A percentile compares a stretch with the other conserved stretches of the same genome.
Evolutionary conservation across 2,329 filamentous ascomycete species (phyloP).

Genomic region (Lasiodiplodia hormozganensis): DNA sequence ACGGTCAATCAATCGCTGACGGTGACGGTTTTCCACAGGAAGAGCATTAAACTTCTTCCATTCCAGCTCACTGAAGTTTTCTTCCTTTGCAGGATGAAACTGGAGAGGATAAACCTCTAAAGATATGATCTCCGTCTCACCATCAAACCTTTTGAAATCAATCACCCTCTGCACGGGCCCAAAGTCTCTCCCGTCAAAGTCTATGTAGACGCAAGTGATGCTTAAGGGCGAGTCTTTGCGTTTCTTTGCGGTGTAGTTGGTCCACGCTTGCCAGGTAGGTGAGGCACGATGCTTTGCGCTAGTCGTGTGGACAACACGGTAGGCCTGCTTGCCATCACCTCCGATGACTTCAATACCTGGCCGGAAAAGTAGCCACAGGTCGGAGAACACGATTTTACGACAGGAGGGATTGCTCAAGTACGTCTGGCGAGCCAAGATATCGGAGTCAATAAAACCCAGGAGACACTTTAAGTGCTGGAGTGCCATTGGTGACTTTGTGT

Average conservation of each 20-base stretch:
- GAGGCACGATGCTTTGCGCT: not conserved
- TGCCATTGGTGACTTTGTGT: not conserved
- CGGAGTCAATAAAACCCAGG: not conserved
- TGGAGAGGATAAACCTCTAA: not conserved
- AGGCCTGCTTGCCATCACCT: not conserved
- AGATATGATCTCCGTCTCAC: not conserved
- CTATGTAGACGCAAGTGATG: not conserved
- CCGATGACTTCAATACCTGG: not conserved
- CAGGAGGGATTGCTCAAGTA: not conserved
- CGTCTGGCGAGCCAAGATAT: not conserved
- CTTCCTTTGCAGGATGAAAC: not conserved
- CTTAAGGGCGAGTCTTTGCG: not conserved
- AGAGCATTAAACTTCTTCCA: too few species aligned
- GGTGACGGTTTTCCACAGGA: too few species aligned
- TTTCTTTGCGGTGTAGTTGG: not conserved
- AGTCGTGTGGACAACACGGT: not conserved
- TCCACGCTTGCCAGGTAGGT: not conserved
- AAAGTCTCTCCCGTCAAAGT: not conserved
- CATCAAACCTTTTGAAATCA: not conserved
- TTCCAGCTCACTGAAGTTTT: not conserved
- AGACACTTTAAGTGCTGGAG: not conserved
- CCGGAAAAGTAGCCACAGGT: not conserved
- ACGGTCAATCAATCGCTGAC: not conserved
- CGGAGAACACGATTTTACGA: not conserved
- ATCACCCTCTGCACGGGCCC: not conserved